Base-by-base conservation (phyloP, 2,329 filamentous ascomycete genomes). In the Penicillium sp. region DNA sequence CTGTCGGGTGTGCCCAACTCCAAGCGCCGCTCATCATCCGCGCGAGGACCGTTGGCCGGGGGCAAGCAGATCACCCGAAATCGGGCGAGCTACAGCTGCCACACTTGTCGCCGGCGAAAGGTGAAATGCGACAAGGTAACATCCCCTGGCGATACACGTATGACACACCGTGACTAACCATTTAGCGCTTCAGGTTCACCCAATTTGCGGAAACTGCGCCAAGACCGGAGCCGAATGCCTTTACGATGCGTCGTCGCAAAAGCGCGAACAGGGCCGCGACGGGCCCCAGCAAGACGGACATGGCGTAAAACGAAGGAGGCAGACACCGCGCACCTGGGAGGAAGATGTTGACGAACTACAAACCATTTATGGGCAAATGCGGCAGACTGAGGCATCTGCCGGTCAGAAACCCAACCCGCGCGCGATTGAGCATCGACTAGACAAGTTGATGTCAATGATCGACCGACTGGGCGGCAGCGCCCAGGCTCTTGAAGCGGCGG, bases 41-140 rank as follows among this genome's bases (percentile, higher is more conserved):
- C 55, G 52, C 63, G 57, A 43, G 61, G 49, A 14, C 54, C 62
- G 39, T 55, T 73, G 26, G 63, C 60, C 4, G 60, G 65, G 35
- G 70, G 70, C 43, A 77, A 77, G 50, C 77, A 79, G 54, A 80
- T 80, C 51, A 80, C 78, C 37, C 75, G 78, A 19, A 79, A 77
- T 47, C 75, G 78, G 49, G 71, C 75, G 33, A 79, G 77, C 61
- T 79, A 80, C 60, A 78, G 76, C 60, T 80, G 78, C 57, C 73
- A 78, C 62, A 76, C 71, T 1, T 80, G 78, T 65, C 74, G 78
- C 48, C 67, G 75, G 56, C 72, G 78, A 29, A 80, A 80, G 60
- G 76, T 80, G 49, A 80, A 79, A 71, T 80, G 78, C 59, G 73
- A 78, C 64, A 78, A 79, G 67, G 70, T 72, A 63, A 10, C 35